Evolutionary conservation across 2,329 filamentous ascomycete genomes (phyloP), one percentile per base, ranked within the genome.

Genomic region (Pyrenochaeta sp.): DNA sequence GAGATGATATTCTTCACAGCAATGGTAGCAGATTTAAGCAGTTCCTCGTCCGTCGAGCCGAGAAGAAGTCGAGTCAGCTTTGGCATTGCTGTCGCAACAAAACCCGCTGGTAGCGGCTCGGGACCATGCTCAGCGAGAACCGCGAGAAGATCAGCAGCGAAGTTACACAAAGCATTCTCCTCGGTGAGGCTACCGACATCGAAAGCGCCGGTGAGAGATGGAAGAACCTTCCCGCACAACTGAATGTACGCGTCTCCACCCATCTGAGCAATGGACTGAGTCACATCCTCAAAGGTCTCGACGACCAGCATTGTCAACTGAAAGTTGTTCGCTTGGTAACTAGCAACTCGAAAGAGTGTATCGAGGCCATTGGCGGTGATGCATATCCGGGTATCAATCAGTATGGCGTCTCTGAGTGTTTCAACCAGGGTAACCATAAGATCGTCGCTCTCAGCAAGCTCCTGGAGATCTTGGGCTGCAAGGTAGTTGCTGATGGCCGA

Each of bases 201-300:
- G 73, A 98, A 94, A 12, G 93, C 93, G 28, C 91, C 92, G 19
- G 89, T 96, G 49, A 99, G 81, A 0, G 92, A 92, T 12, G 95
- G 95, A 8, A 98, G 80, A 5, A 96, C 91, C 77, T 94, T 96
- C 67, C 87, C 83, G 74, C 94, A 97, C 6, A 99, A 85, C 10
- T 87, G 86, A 48, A 89, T 84, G 75, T 94, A 99, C 0, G 88
- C 85, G 8, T 91, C 86, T 6, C 84, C 80, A 24, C 88, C 87
- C 59, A 81, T 80, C 13, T 88, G 87, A 2, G 90, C 82, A 57
- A 96, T 85, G 1, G 83, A 84, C 50, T 85, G 82, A 5, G 93
- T 90, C 55, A 97, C 89, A 43, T 95, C 92, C 76, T 98, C 94
- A 72, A 99, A 96, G 0, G 92, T 89, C 78, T 99, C 95, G 36